Percentiles rank a stretch among this genome's conserved stretches.
Evolutionary conservation across 345 rosid species (phyloP).

Genomic region (Syzygium jambos): DNA sequence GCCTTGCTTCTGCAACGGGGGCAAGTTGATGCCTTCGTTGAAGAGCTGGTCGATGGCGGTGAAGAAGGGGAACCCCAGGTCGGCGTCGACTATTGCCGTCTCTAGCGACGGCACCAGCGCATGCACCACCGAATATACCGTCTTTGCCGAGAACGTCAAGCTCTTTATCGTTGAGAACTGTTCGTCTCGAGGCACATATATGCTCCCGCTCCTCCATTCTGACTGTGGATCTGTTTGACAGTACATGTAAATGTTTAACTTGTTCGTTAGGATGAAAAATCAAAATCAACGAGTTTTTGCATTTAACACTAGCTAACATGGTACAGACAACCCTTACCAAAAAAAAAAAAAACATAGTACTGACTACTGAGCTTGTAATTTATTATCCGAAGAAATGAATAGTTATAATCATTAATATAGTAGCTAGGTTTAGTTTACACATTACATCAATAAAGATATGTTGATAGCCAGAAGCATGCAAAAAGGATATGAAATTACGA

Average conservation of each 20-base stretch:
- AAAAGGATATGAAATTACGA: not conserved
- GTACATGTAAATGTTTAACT: not conserved
- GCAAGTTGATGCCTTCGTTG: constrained; percentile 45
- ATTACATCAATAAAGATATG: not conserved
- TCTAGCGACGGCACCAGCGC: constrained; percentile 48
- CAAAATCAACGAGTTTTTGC: too few species aligned
- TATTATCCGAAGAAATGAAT: not conserved
- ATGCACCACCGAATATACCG: constrained; percentile 42
- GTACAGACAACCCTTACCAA: not conserved
- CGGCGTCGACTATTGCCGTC: constrained; percentile 21
- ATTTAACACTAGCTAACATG: not conserved
- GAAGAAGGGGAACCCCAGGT: constrained; percentile 50
- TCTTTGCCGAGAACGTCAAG: constrained; percentile 44
- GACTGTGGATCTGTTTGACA: constrained; percentile 28
- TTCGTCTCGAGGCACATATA: constrained; percentile 83
- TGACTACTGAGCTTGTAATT: not conserved
- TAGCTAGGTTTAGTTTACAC: not conserved
- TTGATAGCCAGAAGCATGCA: not conserved
- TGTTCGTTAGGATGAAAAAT: not conserved
- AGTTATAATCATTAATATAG: not conserved
- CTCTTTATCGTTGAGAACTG: constrained; percentile 45
- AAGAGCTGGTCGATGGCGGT: constrained; percentile 49
- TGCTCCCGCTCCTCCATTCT: constrained; percentile 25
- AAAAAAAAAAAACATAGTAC: not conserved
- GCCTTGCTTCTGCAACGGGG: constrained; percentile 16